Conservation (phyloP, 495 filamentous ascomycete species). For the Tuber umbilicatum region DNA sequence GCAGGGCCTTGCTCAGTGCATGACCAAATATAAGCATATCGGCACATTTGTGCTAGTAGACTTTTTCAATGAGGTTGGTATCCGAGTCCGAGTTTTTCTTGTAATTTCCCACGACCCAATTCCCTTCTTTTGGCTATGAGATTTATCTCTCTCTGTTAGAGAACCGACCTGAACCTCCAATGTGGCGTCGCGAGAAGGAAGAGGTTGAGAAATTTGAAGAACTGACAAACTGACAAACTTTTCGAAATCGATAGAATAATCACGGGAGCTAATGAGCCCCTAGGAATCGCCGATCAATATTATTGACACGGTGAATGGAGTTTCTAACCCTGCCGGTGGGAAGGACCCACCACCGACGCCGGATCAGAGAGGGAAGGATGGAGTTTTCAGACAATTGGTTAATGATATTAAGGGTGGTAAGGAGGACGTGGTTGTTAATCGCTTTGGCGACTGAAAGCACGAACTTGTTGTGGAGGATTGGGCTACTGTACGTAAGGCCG, state of each 20-base stretch:
- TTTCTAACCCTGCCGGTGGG: neutral
- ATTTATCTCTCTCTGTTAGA: no score
- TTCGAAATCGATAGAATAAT: no score
- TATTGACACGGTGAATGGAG: constrained; percentile 51
- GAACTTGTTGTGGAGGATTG: neutral
- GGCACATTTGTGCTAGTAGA: constrained; percentile 61
- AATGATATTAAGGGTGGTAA: neutral
- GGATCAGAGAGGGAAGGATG: neutral
- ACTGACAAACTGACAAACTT: no score
- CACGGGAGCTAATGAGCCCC: neutral
- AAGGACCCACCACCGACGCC: neutral
- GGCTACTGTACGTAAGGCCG: no score
- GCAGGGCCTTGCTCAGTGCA: constrained; percentile 51
- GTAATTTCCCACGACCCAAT: no score
- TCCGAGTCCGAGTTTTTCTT: no score
- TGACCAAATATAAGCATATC: constrained; percentile 49
- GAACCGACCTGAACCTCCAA: no score
- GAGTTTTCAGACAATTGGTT: neutral
- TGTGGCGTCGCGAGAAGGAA: no score
- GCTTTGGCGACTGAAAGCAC: neutral
- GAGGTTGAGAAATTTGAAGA: no score
- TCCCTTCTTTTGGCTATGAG: no score
- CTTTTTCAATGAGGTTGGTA: constrained; percentile 54
- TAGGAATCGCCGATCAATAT: constrained; percentile 43
- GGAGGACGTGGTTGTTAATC: neutral